Percentiles rank a stretch among this genome's conserved stretches.
Conservation (phyloP, 208 protist genomes). For the Leishmania major region DNA sequence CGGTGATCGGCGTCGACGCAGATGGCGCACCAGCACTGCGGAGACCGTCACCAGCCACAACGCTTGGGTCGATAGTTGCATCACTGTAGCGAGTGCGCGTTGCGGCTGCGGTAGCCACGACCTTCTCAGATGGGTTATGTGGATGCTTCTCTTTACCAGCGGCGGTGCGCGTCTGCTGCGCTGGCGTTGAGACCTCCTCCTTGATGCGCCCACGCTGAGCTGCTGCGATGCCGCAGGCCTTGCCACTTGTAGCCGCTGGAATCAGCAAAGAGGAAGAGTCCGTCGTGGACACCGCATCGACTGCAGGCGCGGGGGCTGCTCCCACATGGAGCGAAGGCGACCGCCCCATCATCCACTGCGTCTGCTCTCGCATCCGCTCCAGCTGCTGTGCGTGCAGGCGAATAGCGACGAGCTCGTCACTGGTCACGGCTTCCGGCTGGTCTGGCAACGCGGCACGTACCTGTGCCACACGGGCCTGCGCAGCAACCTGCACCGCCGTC, state of each 20-base stretch:
- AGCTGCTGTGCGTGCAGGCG: conserved; percentile 24
- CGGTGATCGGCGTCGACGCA: neutral
- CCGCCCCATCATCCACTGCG: neutral
- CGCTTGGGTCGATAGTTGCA: neutral
- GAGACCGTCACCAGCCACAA: neutral
- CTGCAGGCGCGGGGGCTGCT: neutral
- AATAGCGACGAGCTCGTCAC: conserved; percentile 17
- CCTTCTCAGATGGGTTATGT: neutral
- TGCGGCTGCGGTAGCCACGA: neutral
- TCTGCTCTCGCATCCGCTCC: conserved; percentile 9
- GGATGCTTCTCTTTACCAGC: neutral
- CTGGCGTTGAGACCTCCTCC: neutral
- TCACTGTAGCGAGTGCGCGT: neutral
- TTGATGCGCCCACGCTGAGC: too few relatives aligned
- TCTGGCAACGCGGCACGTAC: conserved; percentile 1
- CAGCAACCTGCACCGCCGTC: conserved; percentile 10
- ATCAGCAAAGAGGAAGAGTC: neutral
- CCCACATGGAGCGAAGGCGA: neutral
- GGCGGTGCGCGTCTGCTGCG: neutral
- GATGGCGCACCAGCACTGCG: too few relatives aligned
- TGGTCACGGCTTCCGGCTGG: neutral
- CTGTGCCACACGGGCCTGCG: conserved; percentile 17
- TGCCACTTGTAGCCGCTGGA: neutral
- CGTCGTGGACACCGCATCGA: neutral
- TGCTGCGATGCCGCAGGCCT: neutral